Evolutionary conservation across 768 basidiomycete species (phyloP).

Genomic region (Boletus subcaerulescens): DNA sequence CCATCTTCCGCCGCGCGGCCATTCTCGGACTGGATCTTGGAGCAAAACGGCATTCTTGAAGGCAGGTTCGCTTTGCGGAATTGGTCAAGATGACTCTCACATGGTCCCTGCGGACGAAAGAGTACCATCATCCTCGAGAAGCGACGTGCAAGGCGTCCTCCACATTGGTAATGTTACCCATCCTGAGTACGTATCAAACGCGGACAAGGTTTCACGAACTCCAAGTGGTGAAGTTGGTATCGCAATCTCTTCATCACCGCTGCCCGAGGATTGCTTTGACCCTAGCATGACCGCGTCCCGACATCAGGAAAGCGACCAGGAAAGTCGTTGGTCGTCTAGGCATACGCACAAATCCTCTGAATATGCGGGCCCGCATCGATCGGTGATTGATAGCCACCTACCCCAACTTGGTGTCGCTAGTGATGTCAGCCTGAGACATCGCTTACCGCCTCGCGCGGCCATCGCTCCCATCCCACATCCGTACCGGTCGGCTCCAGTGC

Average conservation of each 20-base stretch:
- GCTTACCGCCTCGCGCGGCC: conserved; percentile 33
- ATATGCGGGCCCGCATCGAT: conserved; percentile 42
- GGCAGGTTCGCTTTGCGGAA: conserved; percentile 31
- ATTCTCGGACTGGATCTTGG: conserved; percentile 39
- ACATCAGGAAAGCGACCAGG: neutral
- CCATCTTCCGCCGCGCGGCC: conserved; percentile 16
- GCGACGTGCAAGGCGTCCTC: conserved; percentile 25
- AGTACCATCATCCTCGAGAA: conserved; percentile 20
- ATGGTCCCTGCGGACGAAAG: conserved; percentile 23
- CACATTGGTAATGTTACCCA: neutral
- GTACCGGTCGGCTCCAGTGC: conserved; percentile 11
- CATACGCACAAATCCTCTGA: conserved; percentile 28
- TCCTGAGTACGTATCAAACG: neutral
- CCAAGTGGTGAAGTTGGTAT: conserved; percentile 40
- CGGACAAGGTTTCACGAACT: conserved; percentile 26
- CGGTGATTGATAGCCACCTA: conserved; percentile 25
- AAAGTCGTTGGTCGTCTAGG: conserved; percentile 7
- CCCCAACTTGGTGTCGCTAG: conserved; percentile 18
- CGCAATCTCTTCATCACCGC: conserved; percentile 40
- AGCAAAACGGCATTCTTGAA: conserved; percentile 38
- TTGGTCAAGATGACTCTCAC: conserved; percentile 21
- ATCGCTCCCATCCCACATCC: conserved; percentile 30
- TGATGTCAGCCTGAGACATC: conserved; percentile 35
- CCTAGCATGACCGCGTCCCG: conserved; percentile 7
- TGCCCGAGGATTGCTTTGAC: conserved; percentile 19